These are phyloP conservation scores for Colletotrichum eremochloae DNA, from an alignment of 2,329 filamentous ascomycete species.

Conservation along the genomic window DNA sequence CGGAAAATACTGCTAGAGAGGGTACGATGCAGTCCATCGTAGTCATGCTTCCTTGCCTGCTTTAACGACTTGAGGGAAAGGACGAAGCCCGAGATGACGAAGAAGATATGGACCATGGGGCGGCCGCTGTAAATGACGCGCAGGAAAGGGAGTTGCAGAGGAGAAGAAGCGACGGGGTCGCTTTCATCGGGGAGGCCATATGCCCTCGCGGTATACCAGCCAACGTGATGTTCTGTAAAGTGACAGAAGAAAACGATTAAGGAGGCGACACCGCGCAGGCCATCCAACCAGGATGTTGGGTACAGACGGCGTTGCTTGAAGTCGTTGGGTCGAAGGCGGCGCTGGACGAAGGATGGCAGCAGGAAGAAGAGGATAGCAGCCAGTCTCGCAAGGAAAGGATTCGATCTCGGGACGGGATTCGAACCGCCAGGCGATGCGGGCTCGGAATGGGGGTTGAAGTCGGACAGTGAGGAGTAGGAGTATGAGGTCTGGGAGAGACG, in stretches of 20 bases:
- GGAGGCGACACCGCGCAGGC: conserved; percentile 63
- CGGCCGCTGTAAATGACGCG: conserved; percentile 59
- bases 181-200: conserved; percentile 52
- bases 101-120: conserved; percentile 65
- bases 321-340: conserved; percentile 46
- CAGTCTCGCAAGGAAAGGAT: conserved; percentile 27
- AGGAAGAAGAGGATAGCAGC: conserved; percentile 45
- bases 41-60: conserved; percentile 55
- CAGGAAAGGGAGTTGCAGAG: conserved; percentile 60
- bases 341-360: conserved; percentile 51
- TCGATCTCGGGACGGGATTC: not conserved
- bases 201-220: conserved; percentile 49
- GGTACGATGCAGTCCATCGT: conserved; percentile 53
- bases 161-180: conserved; percentile 49
- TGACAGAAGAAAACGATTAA: conserved; percentile 64
- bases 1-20: conserved; percentile 63
- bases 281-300: conserved; percentile 63
- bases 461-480: conserved; percentile 28
- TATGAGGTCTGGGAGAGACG: conserved; percentile 35
- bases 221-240: conserved; percentile 58
- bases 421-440: conserved; percentile 23
- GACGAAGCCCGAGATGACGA: conserved; percentile 64
- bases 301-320: conserved; percentile 48
- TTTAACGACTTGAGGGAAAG: conserved; percentile 60
- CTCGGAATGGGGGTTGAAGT: conserved; percentile 26